Evolutionary conservation across 2,329 filamentous ascomycete species (phyloP), one percentile per base, ranked within the genome.

Genomic region (Verticillium albo-atrum): DNA sequence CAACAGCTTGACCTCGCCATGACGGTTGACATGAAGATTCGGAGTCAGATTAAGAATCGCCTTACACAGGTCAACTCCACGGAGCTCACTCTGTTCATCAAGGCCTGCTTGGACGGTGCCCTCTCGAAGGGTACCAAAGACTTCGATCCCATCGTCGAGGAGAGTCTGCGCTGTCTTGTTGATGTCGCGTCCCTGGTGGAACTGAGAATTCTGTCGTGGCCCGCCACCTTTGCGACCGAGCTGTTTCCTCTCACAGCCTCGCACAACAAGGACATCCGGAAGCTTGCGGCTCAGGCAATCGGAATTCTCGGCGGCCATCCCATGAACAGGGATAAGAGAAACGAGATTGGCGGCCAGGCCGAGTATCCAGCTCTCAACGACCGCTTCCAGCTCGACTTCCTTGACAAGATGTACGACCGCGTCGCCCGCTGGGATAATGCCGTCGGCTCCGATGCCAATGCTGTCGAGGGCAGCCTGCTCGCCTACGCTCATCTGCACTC

Each of bases 251-350:
- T 28, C 14, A 28, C 25, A 10, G 81, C 55, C 62, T 92, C 90
- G 6, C 95, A 93, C 69, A 89, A 90, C 64, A 82, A 86, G 62
- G 82, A 86, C 58, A 81, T 89, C 6, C 83, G 93, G 35, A 77
- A 80, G 37, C 77, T 88, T 28, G 87, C 88, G 1, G 87, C 91
- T 17, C 87, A 86, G 61, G 83, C 86, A 0, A 85, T 92, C 66
- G 93, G 92, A 1, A 89, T 97, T 14, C 74, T 97, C 5, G 86
- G 84, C 1, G 89, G 91, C 0, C 89, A 94, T 70, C 78, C 80
- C 4, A 68, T 66, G 6, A 79, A 79, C 59, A 47, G n/a, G 4
- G 42, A 47, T 47, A 32, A 32, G 30, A 32, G 9, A 14, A 14
- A 32, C 14, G 30, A 32, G 9, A 10, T 32, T 14, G 30, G 30